These are phyloP conservation scores for Chlorokybus atmophyticus DNA, from an alignment of 139 green algal species.

Conservation along the genomic window DNA sequence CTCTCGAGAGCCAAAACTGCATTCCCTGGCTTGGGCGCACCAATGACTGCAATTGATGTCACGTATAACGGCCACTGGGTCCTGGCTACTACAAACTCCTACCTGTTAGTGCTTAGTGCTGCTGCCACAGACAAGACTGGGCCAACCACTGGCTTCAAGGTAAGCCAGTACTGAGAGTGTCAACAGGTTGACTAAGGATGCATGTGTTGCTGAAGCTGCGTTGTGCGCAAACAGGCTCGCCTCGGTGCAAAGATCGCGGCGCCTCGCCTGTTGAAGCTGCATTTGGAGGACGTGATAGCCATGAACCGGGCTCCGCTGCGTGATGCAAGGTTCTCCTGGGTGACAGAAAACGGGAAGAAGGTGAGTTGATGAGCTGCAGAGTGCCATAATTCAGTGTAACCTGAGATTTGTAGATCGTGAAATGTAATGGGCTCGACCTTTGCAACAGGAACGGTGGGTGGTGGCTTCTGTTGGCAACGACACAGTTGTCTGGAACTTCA, in stretches of 20 bases:
- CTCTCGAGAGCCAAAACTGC: constrained; percentile 62
- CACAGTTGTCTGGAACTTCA: no score
- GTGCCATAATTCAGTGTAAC: no score
- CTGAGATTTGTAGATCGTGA: no score
- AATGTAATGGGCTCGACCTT: no score
- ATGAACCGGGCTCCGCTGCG: constrained; percentile 21
- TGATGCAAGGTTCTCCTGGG: constrained; percentile 65
- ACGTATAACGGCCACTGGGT: constrained; percentile 68
- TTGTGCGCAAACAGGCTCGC: no score
- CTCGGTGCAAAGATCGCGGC: constrained; percentile 28
- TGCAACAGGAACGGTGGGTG: no score
- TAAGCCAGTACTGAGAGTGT: no score
- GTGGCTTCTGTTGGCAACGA: no score
- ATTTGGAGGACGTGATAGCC: constrained; percentile 42
- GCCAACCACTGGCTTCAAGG: no score
- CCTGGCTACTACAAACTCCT: constrained; percentile 80
- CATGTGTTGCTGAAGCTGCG: no score
- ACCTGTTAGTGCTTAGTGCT: constrained; percentile 86
- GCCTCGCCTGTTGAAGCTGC: constrained; percentile 75
- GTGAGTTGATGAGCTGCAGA: constrained; percentile 66
- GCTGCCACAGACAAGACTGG: constrained; percentile 54
- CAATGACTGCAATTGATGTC: constrained; percentile 82
- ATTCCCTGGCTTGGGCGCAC: constrained; percentile 72
- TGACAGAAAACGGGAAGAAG: constrained; percentile 60
- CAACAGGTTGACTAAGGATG: no score